Percentiles rank a stretch among this genome's conserved stretches.
Evolutionary conservation across 163 green algal species (phyloP).

Genomic region (Smithsoniella earleae): DNA sequence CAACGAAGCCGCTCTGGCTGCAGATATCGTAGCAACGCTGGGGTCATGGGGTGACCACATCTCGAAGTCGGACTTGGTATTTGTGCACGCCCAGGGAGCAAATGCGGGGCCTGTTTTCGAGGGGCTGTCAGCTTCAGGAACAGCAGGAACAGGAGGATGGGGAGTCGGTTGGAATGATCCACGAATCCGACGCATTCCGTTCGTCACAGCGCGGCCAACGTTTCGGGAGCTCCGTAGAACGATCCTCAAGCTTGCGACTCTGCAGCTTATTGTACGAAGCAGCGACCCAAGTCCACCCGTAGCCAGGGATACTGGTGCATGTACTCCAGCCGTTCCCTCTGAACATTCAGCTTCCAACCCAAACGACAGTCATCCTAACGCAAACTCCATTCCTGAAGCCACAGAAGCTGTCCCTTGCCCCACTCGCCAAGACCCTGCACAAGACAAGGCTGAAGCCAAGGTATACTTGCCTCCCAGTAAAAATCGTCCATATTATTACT

Average conservation of each 20-base stretch:
- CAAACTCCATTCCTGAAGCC: too few relatives aligned
- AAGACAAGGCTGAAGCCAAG: conserved; percentile 36
- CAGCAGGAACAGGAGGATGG: neutral
- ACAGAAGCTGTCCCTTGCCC: too few relatives aligned
- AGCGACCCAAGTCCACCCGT: conserved; percentile 18
- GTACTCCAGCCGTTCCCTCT: neutral
- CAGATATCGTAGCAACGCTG: conserved; percentile 66
- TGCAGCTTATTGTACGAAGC: conserved; percentile 52
- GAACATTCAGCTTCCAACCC: neutral
- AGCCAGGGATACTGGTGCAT: conserved; percentile 22
- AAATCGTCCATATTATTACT: neutral
- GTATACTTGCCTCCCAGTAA: conserved; percentile 13
- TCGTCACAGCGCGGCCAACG: conserved; percentile 75
- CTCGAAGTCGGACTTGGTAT: conserved; percentile 48
- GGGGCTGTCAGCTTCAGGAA: neutral
- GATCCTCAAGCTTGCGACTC: conserved; percentile 53
- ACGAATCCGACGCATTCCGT: conserved; percentile 66
- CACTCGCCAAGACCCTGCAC: too few relatives aligned
- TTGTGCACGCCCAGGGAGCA: conserved; percentile 51
- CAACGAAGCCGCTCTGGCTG: conserved; percentile 70
- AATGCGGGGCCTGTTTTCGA: neutral
- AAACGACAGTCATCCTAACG: too few relatives aligned
- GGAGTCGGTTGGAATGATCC: conserved; percentile 49
- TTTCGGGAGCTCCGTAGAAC: conserved; percentile 66
- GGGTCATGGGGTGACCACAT: conserved; percentile 50